Evolutionary conservation across 2,329 filamentous ascomycete genomes (phyloP), one percentile per base, ranked within the genome.

Genomic region (Paecilomyces niveus): DNA sequence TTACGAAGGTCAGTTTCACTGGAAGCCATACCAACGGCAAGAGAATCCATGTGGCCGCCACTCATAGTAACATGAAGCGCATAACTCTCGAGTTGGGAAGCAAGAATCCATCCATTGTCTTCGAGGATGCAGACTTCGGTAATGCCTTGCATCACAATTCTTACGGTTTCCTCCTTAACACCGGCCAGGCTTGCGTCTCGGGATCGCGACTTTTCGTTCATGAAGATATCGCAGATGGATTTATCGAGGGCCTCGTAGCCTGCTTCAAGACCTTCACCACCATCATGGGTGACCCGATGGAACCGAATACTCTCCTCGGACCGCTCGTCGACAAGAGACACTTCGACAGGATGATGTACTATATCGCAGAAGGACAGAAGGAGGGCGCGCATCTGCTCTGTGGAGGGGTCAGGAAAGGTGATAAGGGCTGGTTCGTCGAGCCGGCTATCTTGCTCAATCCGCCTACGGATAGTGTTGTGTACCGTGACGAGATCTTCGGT

Each of bases 21-120:
- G 76, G 76, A 13, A 71, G 67, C 26, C 73, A 72, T 22, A 62
- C 33, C 59, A 76, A 50, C 55, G 76, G 69, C 5, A 76, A 74
- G 59, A 71, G 72, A 50, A 74, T 79, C 54, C 71, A 75, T 57
- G 68, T 73, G 54, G 72, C 73, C 59, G 74, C 75, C 3, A 71
- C 74, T 2, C 72, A 73, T 24, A 73, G 67, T 1, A 78, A 78
- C 55, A 64, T 79, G 6, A 78, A 78, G 66, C 67, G 71, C 21
- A 72, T 78, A 3, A 77, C 73, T 0, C 71, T 78, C 11, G 76
- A 78, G 60, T 68, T 78, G 1, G 76, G 76, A 18, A 77, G 77
- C 15, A 79, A 80, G 61, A 73, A 69, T 8, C 77, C 77, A 0
- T 72, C 72, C 1, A 67, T 79, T 4, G 69, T 79, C 6, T 79